Base-by-base conservation (phyloP, 2,329 filamentous ascomycete genomes). In the Cladosporium sp. region DNA sequence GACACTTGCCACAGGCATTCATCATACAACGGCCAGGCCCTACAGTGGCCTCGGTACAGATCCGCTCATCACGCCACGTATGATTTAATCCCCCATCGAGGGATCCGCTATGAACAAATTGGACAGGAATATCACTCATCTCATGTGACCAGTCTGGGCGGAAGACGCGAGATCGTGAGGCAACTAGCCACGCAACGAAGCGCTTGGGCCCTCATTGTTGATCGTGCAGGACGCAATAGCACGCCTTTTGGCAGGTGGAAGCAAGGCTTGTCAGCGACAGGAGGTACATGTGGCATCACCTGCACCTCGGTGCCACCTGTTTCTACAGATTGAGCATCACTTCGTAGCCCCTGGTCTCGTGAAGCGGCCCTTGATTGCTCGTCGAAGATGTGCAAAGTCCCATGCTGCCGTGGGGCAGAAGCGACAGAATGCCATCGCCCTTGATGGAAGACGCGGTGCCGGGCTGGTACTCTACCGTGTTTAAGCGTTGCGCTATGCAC, bases 401-500 rank as follows among this genome's bases (percentile, higher is more conserved):
- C 56, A 58, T 58, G 56, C 30, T 16, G 26, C 16, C 26, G 28
- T 39, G 13, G 32, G 30, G 54, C 54, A 26, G 6, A 21, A 23
- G 25, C 54, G 32, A 26, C 34, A 46, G 56, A 58, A 58, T 58
- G 36, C 23, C 56, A 58, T 58, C 2, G 56, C 21, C 34, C 25
- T n/a, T 10, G 36, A 58, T 58, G 36, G 56, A 58, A 58, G 36
- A 43, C 56, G 32, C 56, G 36, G 56, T 58, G 36, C 3, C 56
- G 56, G 34, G 10, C n/a, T 36, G 32, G 14, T 23, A 23, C 11
- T 58, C 25, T 18, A 46, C 36, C 56, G 56, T 46, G 34, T 3
- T 28, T 58, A 58, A 58, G 56, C 56, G 56, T 58, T 28, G 25
- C 56, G 56, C 56, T 58, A 58, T 46, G 56, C 56, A 58, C 56